These are phyloP conservation scores for Thermothelomyces thermophilus DNA, from an alignment of 2,329 filamentous ascomycete species.

Conservation along the genomic window DNA sequence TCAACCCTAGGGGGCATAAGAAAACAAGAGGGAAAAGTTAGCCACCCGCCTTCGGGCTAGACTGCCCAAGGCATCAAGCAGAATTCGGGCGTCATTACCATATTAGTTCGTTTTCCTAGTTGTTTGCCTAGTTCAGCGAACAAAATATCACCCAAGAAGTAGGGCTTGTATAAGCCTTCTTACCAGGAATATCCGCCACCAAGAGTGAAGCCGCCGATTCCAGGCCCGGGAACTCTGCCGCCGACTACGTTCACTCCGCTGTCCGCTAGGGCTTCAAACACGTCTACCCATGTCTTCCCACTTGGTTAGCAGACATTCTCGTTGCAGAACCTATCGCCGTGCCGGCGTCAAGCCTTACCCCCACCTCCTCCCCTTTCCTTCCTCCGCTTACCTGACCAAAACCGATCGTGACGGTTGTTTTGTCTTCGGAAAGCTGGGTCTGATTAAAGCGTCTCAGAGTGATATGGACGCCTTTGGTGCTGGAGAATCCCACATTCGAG, in stretches of 20 bases:
- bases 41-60: too few species aligned
- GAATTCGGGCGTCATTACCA: too few species aligned
- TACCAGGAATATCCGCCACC: slow-evolving; percentile 28
- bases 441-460: slow-evolving; percentile 21
- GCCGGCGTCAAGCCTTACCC: too few species aligned
- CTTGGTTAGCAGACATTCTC: too few species aligned
- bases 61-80: too few species aligned
- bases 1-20: too few species aligned
- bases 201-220: slow-evolving; percentile 25
- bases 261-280: slow-evolving; percentile 20
- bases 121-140: background rate
- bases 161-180: too few species aligned
- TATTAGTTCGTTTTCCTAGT: slow-evolving; percentile 27
- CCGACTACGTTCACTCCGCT: slow-evolving; percentile 26
- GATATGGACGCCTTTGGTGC: slow-evolving; percentile 25
- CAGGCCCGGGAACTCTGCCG: slow-evolving; percentile 24
- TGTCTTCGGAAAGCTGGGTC: slow-evolving; percentile 20
- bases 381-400: slow-evolving; percentile 23
- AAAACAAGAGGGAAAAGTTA: too few species aligned
- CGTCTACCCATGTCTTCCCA: slow-evolving; percentile 24
- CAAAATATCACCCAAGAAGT: too few species aligned
- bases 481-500: slow-evolving; percentile 27
- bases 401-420: slow-evolving; percentile 21
- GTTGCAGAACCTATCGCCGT: too few species aligned
- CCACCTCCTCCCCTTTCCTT: too few species aligned